Evolutionary conservation across 2,329 filamentous ascomycete genomes (phyloP).

Genomic region (Thielaviopsis euricoi): DNA sequence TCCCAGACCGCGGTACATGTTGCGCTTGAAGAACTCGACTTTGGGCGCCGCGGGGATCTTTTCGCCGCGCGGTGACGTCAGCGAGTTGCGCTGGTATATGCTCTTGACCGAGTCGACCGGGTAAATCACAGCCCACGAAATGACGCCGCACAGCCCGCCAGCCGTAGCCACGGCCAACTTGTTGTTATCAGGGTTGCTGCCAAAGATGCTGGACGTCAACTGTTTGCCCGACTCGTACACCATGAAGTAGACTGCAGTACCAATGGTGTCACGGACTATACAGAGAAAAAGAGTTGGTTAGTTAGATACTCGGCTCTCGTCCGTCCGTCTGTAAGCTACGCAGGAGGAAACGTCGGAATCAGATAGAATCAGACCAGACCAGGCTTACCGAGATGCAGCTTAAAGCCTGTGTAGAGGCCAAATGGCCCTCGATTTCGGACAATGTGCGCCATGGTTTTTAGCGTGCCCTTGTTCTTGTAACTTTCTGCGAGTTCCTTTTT

Average conservation of each 20-base stretch:
- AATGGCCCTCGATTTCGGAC: slow-evolving; percentile 54
- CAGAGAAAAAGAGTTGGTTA: background rate
- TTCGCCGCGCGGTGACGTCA: slow-evolving; percentile 51
- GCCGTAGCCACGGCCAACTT: slow-evolving; percentile 64
- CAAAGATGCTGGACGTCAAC: slow-evolving; percentile 28
- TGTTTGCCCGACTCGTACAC: slow-evolving; percentile 82
- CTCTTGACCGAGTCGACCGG: slow-evolving; percentile 72
- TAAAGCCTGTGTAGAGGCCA: slow-evolving; percentile 68
- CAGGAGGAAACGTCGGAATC: no score
- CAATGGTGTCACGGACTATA: slow-evolving; percentile 63
- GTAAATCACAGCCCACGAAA: slow-evolving; percentile 64
- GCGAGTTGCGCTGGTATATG: slow-evolving; percentile 68
- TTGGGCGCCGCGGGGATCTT: slow-evolving; percentile 48
- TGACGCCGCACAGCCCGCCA: slow-evolving; percentile 65
- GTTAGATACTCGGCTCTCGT: no score
- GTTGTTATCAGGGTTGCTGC: slow-evolving; percentile 22
- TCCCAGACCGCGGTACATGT: slow-evolving; percentile 69
- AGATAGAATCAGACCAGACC: slow-evolving; percentile 5
- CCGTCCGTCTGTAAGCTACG: no score
- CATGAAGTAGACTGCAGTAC: slow-evolving; percentile 75
- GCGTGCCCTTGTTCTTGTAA: slow-evolving; percentile 63
- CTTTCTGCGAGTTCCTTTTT: slow-evolving; percentile 46
- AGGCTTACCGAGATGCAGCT: slow-evolving; percentile 56
- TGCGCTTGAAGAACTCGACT: slow-evolving; percentile 59
- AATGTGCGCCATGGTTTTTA: slow-evolving; percentile 61